Evolutionary conservation across 2,329 filamentous ascomycete genomes (phyloP), one percentile per base, ranked within the genome.

Genomic region (Alternaria panax): DNA sequence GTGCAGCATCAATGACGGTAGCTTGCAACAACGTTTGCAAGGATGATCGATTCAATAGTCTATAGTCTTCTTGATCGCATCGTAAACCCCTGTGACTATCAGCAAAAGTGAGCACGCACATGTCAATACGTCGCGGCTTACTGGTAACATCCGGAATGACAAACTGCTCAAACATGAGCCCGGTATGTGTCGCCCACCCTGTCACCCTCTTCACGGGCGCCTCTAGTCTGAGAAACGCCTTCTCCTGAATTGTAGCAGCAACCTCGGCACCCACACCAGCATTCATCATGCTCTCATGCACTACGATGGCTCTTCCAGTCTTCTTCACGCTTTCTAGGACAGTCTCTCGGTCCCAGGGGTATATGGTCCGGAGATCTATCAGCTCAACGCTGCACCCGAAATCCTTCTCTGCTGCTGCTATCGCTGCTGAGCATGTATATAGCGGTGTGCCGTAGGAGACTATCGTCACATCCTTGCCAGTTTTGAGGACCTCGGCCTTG

Each of bases 251-350:
- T 1, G 91, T 91, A 0, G 93, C 92, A 1, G 93, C 92, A 1
- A 97, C 89, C 74, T 97, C 93, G 5, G 93, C 93, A 2, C 93
- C 93, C 16, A 97, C 87, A 14, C 93, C 93, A 7, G 91, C 91
- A 70, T 96, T 97, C 64, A 93, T 85, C 90, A 95, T 96, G 57
- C 92, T 89, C 80, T 97, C 93, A 74, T 97, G 93, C 7, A 97
- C 93, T 2, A 97, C 90, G 54, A 97, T 86, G 38, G 91, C 92
- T 60, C 92, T 82, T 0, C 93, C 93, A 0, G 93, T 97, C 82
- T 95, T 96, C 69, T 86, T 87, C 14, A 96, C 93, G 65, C 93
- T 97, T 53, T 89, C 82, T 60, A 96, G 83, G 1, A 97, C 86
- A 0, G 90, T 91, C 74, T 90, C 84, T 71, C 92, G 87, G 75